phyloP scores from a whole-genome alignment of 2,329 filamentous ascomycete genomes.

The Fusarium oligoseptatum region DNA sequence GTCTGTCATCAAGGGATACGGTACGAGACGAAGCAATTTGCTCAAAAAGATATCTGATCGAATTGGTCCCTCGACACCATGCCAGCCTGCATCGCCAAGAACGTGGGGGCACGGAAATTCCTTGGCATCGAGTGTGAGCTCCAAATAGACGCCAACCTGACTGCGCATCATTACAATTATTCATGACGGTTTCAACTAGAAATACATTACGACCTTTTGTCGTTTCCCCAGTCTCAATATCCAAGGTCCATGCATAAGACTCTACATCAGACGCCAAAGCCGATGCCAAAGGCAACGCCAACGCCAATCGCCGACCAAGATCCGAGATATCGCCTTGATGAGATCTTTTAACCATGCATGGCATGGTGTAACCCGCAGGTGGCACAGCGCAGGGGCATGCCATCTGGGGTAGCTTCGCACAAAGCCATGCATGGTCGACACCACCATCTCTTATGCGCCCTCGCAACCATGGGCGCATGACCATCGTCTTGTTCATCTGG shows the following conservation, averaged over 20 bases:
- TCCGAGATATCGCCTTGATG: constrained; percentile 45
- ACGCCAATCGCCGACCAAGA: constrained; percentile 41
- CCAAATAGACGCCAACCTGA: background rate
- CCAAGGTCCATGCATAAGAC: background rate
- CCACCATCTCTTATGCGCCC: background rate
- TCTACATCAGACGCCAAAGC: constrained; percentile 11
- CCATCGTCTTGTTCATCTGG: constrained; percentile 4
- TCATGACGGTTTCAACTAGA: constrained; percentile 6
- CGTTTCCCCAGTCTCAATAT: constrained; percentile 1
- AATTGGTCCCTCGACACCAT: background rate
- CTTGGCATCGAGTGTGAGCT: background rate
- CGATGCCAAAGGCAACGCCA: background rate
- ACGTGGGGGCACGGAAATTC: constrained; percentile 4
- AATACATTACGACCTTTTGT: background rate
- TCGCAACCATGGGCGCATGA: background rate
- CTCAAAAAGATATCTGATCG: background rate
- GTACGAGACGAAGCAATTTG: background rate
- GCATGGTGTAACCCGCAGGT: constrained; percentile 17
- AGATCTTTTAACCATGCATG: constrained; percentile 32
- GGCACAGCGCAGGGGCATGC: constrained; percentile 15
- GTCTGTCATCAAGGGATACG: background rate
- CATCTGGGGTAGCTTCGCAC: constrained; percentile 10
- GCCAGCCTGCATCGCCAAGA: constrained; percentile 6
- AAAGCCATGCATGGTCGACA: background rate
- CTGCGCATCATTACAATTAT: constrained; percentile 21